phyloP scores from a whole-genome alignment of 345 rosid genomes.

The Microthlaspi erraticum region DNA sequence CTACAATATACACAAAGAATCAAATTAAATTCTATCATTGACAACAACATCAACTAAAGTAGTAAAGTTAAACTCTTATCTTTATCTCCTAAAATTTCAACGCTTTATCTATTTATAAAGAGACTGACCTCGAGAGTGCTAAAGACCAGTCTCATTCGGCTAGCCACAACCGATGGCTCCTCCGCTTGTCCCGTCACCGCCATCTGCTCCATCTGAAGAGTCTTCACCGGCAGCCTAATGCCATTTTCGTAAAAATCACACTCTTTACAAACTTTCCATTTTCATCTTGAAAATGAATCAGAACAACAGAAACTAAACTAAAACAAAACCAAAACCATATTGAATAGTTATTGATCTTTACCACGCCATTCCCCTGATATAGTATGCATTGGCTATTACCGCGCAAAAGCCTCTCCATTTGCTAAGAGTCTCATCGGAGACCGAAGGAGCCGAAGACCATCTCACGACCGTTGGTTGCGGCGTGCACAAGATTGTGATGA shows the following conservation, averaged over 20 bases:
- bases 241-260: conserved; percentile 1
- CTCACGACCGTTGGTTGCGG: conserved; percentile 90
- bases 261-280: background rate
- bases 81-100: background rate
- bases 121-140: conserved; percentile 87
- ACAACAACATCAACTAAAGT: no score
- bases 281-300: background rate
- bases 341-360: conserved; percentile 48
- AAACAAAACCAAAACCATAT: background rate
- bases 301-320: background rate
- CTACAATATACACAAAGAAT: conserved; percentile 50
- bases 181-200: conserved; percentile 78
- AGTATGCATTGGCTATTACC: conserved; percentile 90
- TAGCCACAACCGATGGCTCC: conserved; percentile 90
- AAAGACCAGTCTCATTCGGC: conserved; percentile 82
- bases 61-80: no score
- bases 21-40: background rate
- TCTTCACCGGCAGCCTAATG: conserved; percentile 90
- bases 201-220: conserved; percentile 95
- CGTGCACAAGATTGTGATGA: conserved; percentile 91
- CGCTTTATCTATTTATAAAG: background rate
- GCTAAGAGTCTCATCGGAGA: conserved; percentile 60
- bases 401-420: conserved; percentile 96
- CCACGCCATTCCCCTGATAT: conserved; percentile 90
- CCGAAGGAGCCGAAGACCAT: conserved; percentile 81